These are phyloP conservation scores for Coniochaeta sp. DNA, from an alignment of 2,329 filamentous ascomycete genomes.

Conservation along the genomic window DNA sequence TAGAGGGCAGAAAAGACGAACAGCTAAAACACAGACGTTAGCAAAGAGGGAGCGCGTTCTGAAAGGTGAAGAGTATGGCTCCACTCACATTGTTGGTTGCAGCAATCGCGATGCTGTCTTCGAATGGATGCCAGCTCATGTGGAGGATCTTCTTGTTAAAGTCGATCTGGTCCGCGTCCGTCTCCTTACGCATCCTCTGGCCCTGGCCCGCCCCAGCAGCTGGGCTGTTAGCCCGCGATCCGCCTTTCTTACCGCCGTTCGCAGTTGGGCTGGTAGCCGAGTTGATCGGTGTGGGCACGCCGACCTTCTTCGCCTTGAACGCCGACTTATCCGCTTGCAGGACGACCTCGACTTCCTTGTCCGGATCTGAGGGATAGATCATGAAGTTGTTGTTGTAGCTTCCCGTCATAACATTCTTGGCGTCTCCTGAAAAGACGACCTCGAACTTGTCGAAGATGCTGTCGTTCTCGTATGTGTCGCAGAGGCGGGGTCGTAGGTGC, in stretches of 20 bases:
- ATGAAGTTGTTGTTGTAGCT: constrained; percentile 99
- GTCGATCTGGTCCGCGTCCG: constrained; percentile 97
- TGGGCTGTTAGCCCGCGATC: constrained; percentile 82
- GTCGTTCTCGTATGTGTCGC: constrained; percentile 98
- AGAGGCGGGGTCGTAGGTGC: constrained; percentile 85
- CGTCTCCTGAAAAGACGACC: constrained; percentile 96
- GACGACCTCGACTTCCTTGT: constrained; percentile 95
- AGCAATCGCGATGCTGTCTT: constrained; percentile 98
- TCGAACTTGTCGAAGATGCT: constrained; percentile 99
- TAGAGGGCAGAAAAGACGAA: constrained; percentile 26
- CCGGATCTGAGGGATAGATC: constrained; percentile 96
- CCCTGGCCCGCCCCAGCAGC: constrained; percentile 70
- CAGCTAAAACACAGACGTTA: constrained; percentile 19
- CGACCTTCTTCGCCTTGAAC: constrained; percentile 99
- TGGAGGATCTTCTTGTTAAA: constrained; percentile 99
- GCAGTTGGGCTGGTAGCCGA: constrained; percentile 64
- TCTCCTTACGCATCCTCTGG: constrained; percentile 97
- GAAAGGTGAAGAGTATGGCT: background rate
- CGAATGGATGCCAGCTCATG: constrained; percentile 99
- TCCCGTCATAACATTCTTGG: constrained; percentile 98
- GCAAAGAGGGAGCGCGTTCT: constrained; percentile 2
- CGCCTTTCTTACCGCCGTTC: constrained; percentile 76
- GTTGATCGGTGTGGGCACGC: constrained; percentile 95
- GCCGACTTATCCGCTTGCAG: constrained; percentile 97
- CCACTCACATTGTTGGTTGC: constrained; percentile 95